Conservation (phyloP, 495 filamentous ascomycete species). For the Aspergillus nanangensis region DNA sequence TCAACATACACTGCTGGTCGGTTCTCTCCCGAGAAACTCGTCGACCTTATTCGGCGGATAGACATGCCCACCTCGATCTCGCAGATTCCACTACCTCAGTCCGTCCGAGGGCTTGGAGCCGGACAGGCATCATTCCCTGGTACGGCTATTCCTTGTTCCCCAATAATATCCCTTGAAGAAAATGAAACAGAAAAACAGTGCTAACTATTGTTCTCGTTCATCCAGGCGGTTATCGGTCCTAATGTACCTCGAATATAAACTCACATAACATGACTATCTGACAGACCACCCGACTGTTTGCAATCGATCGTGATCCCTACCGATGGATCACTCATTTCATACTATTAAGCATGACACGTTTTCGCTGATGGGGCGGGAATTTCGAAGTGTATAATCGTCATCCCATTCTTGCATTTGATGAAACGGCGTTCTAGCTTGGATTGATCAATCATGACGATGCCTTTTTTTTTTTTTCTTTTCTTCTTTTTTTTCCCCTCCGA, state of each 20-base stretch:
- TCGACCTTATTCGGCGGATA: constrained; percentile 65
- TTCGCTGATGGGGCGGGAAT: too few relatives aligned
- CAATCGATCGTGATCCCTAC: too few relatives aligned
- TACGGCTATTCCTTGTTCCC: constrained; percentile 14
- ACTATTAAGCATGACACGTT: too few relatives aligned
- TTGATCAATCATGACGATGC: neutral
- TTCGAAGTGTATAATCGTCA: too few relatives aligned
- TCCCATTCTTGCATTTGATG: constrained; percentile 21
- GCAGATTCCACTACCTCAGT: constrained; percentile 38
- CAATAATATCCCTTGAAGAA: neutral
- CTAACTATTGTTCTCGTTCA: constrained; percentile 5
- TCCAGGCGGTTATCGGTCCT: constrained; percentile 32
- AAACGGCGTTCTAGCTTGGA: constrained; percentile 18
- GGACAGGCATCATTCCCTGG: constrained; percentile 31
- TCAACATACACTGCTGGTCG: constrained; percentile 62
- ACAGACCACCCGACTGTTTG: too few relatives aligned
- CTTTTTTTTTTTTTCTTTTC: neutral
- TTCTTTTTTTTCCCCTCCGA: neutral
- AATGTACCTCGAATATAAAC: constrained; percentile 7
- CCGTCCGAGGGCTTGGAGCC: constrained; percentile 25
- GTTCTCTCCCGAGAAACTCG: constrained; percentile 67
- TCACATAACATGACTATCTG: too few relatives aligned
- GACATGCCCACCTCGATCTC: constrained; percentile 55
- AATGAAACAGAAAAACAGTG: too few relatives aligned
- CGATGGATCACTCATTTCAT: too few relatives aligned